Conservation (phyloP, 2,329 filamentous ascomycete genomes). For the Pleoardoris graminearum region DNA sequence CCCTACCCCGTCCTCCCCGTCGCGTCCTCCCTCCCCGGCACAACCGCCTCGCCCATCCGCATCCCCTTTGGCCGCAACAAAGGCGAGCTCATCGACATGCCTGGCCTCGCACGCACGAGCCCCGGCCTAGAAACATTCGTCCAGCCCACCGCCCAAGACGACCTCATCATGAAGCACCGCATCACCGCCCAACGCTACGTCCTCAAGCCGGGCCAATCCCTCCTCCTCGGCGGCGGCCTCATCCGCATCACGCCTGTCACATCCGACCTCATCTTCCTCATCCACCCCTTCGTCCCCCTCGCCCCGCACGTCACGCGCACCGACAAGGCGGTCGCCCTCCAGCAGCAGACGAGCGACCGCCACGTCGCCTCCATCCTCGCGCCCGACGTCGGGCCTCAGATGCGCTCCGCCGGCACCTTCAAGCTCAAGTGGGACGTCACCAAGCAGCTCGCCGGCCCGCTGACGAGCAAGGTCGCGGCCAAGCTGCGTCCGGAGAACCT, state of each 20-base stretch:
- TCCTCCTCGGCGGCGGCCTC: slow-evolving; percentile 79
- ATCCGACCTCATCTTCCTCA: slow-evolving; percentile 67
- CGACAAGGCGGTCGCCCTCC: slow-evolving; percentile 75
- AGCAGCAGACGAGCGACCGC: slow-evolving; percentile 58
- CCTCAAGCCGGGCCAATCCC: slow-evolving; percentile 75
- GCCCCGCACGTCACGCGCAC: slow-evolving; percentile 75
- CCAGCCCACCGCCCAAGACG: slow-evolving; percentile 63
- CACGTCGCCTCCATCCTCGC: slow-evolving; percentile 64
- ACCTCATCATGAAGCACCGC: slow-evolving; percentile 78
- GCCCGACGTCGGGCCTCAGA: slow-evolving; percentile 43
- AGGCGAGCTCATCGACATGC: slow-evolving; percentile 91
- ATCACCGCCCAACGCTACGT: slow-evolving; percentile 72
- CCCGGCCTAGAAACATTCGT: slow-evolving; percentile 70
- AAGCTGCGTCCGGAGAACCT: slow-evolving; percentile 68
- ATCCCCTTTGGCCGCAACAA: slow-evolving; percentile 84
- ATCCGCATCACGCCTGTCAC: slow-evolving; percentile 81
- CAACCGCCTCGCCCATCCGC: slow-evolving; percentile 91
- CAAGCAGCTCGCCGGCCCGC: slow-evolving; percentile 71
- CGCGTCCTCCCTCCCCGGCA: slow-evolving; percentile 85
- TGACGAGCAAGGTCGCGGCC: slow-evolving; percentile 66
- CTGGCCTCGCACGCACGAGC: slow-evolving; percentile 74
- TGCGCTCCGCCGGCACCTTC: slow-evolving; percentile 69
- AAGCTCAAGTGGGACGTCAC: slow-evolving; percentile 82
- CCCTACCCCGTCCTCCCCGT: slow-evolving; percentile 83
- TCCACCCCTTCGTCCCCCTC: slow-evolving; percentile 86